These are phyloP conservation scores for Dioscorea zingiberensis DNA, from an alignment of 106 monocot genomes.

Conservation along the genomic window DNA sequence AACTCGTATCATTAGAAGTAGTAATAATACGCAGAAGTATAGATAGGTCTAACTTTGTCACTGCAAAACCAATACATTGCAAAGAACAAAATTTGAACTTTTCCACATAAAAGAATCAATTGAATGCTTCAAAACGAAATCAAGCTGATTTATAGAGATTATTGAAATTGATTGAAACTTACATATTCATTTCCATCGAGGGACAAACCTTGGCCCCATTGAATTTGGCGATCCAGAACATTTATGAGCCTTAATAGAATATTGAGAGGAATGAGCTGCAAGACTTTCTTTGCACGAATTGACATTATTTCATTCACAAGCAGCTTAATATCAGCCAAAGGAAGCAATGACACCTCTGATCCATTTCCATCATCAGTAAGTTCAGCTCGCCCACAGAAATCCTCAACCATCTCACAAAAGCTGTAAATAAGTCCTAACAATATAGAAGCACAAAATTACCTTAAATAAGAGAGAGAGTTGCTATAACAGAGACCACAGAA, in stretches of 20 bases:
- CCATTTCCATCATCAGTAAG: slow-evolving; percentile 46
- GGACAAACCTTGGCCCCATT: slow-evolving; percentile 76
- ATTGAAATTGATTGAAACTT: slow-evolving; percentile 27
- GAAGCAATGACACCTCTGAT: slow-evolving; percentile 41
- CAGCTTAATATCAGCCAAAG: slow-evolving; percentile 55
- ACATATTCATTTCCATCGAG: slow-evolving; percentile 69
- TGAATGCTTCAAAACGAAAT: too few relatives aligned
- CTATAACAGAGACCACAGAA: neutral
- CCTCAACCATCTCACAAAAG: slow-evolving; percentile 76
- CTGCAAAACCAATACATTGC: too few relatives aligned
- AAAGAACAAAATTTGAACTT: too few relatives aligned
- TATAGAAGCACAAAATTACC: neutral
- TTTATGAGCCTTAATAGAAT: slow-evolving; percentile 57
- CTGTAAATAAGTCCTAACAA: slow-evolving; percentile 37
- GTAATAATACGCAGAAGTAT: too few relatives aligned
- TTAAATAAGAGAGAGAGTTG: slow-evolving; percentile 1
- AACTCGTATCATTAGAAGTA: too few relatives aligned
- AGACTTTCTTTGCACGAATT: slow-evolving; percentile 57
- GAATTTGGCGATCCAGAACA: slow-evolving; percentile 82
- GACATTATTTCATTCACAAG: slow-evolving; percentile 73
- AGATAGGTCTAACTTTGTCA: too few relatives aligned
- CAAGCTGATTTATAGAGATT: too few relatives aligned
- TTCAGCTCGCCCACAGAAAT: slow-evolving; percentile 85
- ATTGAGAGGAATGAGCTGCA: slow-evolving; percentile 71
- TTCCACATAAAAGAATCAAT: too few relatives aligned